A percentile compares a stretch with the other conserved stretches of the same genome.
These are phyloP conservation scores for Conticribra guillardii DNA, from an alignment of 108 stramenopile genomes.

Conservation along the genomic window DNA sequence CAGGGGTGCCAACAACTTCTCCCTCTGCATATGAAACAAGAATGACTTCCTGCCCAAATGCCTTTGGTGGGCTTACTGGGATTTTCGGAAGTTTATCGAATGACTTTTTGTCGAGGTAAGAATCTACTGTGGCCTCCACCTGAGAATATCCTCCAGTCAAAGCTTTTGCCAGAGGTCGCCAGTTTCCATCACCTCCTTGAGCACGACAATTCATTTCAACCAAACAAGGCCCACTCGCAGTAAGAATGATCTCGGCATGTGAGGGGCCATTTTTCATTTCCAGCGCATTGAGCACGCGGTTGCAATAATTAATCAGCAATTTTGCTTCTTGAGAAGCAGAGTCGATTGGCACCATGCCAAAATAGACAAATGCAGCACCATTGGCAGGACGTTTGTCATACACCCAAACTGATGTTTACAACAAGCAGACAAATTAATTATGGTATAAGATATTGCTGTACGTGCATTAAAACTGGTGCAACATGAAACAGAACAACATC, in stretches of 20 bases:
- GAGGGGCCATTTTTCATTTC: conserved; percentile 69
- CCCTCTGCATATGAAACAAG: conserved; percentile 79
- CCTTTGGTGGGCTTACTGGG: conserved; percentile 84
- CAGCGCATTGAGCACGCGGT: conserved; percentile 77
- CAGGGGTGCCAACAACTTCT: conserved; percentile 73
- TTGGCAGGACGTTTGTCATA: conserved; percentile 90
- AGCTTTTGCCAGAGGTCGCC: conserved; percentile 78
- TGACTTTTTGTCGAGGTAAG: conserved; percentile 70
- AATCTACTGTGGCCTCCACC: conserved; percentile 85
- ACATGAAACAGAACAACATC: neutral
- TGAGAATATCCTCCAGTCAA: conserved; percentile 86
- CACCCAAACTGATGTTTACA: conserved; percentile 85
- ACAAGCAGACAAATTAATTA: too few relatives aligned
- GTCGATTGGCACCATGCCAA: conserved; percentile 78
- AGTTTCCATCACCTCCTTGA: conserved; percentile 96
- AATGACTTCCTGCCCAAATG: conserved; percentile 87
- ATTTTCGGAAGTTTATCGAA: conserved; percentile 64
- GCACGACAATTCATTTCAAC: conserved; percentile 86
- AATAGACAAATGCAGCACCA: conserved; percentile 87
- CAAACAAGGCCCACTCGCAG: conserved; percentile 83
- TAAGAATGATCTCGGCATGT: conserved; percentile 85
- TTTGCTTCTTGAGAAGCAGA: conserved; percentile 73
- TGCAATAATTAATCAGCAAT: conserved; percentile 82
- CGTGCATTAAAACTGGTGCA: too few relatives aligned
- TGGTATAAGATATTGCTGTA: too few relatives aligned